Evolutionary conservation across 208 protist genomes (phyloP), one percentile per base, ranked within the genome.

Genomic region (Trypanosoma lewisi): DNA sequence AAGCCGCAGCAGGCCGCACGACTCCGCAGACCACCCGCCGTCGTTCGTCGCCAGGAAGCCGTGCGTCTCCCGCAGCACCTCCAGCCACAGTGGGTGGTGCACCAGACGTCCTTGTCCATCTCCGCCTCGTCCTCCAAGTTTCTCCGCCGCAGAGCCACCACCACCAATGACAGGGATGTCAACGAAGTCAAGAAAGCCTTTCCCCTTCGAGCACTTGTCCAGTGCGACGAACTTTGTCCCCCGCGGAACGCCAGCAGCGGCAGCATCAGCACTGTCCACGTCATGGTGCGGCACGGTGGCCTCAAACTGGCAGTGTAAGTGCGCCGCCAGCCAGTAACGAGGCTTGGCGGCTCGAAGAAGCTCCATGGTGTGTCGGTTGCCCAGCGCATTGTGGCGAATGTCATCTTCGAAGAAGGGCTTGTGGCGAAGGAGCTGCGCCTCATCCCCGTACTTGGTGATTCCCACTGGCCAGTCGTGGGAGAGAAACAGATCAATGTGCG

Each of bases 381-480:
- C 93, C 2, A 97, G 75, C 19, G 64, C 77, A 45, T 65, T 34
- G 50, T 83, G 77, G 17, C 66, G 47, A 72, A 97, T 85, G 30
- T 97, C 93, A 30, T 94, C 82, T n/a, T 58, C 64, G 54, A 97
- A 96, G 63, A 82, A 94, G 0, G 87, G 84, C 70, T 96, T 97
- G 56, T 81, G 81, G 52, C 84, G 84, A 36, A 95, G 56, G 19
- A 96, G 77, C 55, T 87, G 73, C 23, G 48, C 73, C 53, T 89
- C 83, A 58, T 96, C 75, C 23, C 92, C 92, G 68, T 93, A 87
- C 36, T 79, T 78, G 21, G 89, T 95, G 39, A 96, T 93, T 19
- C 88, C 87, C 2, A 76, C 75, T 2, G 93, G 93, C 93, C 93
- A 97, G 75, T 97, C 93, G 50, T 97, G 93, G 2, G 89, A 95